Evolutionary conservation across 1,139 yeast species (phyloP), one percentile per base, ranked within the genome.

Genomic region (Pichia norvegensis): DNA sequence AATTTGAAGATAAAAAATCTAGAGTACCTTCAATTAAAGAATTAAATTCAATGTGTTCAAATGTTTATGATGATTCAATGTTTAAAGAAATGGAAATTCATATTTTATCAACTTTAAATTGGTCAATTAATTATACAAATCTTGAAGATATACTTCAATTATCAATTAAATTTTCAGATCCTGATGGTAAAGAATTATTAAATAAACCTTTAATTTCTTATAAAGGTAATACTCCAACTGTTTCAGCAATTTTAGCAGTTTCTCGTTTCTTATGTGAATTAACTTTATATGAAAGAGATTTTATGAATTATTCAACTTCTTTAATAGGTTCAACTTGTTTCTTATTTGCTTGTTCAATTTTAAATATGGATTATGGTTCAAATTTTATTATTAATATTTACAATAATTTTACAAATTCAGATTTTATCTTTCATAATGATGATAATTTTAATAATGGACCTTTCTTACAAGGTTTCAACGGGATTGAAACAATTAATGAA

Each of bases 81-180:
- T 88, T 92, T 66, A 74, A 83, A 39, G 97, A 90, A 64, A 92
- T 92, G 97, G 97, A 92, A 67, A 78, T 79, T 65, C 97, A 92
- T 64, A 83, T 92, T 38, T 69, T 92, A 46, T 69, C 79, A 46
- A 88, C 97, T 1, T 69, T 92, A 46, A 85, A 85, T 46, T 92
- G 98, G 98, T 70, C 75, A 13, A 63, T 86, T 43, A 77, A 81
- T 38, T 80, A 76, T 41, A 55, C 67, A 1, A 60, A 74, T 39
- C 67, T 79, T 44, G 84, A 80, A 59, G 84, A 79, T 45, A 74
- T 81, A 52, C 65, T 79, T 46, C 84, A 79, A 57, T 60, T 79
- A 44, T 72, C 80, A 11, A 71, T 78, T 39, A 61, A 64, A 43
- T 62, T 61, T 38, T 63, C 72, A 10, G 61, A 58, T 40, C 63